These are phyloP conservation scores for Stephanodiscus minutulus DNA, from an alignment of 108 stramenopile genomes.

Conservation along the genomic window DNA sequence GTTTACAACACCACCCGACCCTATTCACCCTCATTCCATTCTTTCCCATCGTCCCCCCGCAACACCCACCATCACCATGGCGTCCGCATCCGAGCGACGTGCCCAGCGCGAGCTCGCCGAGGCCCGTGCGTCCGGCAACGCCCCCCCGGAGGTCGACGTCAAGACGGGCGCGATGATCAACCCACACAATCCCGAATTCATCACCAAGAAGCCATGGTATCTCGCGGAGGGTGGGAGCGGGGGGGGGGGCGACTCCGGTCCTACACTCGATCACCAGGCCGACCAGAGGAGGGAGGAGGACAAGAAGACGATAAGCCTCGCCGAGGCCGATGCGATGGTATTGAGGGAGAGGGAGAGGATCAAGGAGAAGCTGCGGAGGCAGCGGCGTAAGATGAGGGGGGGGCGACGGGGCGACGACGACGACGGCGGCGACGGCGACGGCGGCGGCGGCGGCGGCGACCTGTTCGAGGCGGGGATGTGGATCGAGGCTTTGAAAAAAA, in stretches of 20 bases:
- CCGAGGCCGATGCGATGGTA: constrained; percentile 65
- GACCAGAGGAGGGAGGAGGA: constrained; percentile 53
- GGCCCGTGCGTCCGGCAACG: constrained; percentile 79
- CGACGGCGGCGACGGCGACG: neutral
- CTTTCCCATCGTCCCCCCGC: too few species aligned
- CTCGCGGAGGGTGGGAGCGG: constrained; percentile 71
- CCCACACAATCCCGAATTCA: constrained; percentile 99
- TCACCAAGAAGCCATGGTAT: constrained; percentile 98
- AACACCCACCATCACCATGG: constrained; percentile 11
- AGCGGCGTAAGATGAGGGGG: constrained; percentile 8
- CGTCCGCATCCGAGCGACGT: constrained; percentile 59
- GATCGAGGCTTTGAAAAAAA: constrained; percentile 88
- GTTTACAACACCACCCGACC: too few species aligned
- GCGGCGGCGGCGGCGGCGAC: constrained; percentile 22
- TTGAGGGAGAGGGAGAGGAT: constrained; percentile 57
- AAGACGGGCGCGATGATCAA: constrained; percentile 96
- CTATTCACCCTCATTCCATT: too few species aligned
- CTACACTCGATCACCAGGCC: constrained; percentile 92
- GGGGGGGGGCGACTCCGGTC: constrained; percentile 63
- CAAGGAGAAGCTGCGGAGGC: constrained; percentile 44
- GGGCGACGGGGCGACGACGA: neutral
- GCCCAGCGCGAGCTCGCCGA: constrained; percentile 67
- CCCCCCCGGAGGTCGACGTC: constrained; percentile 88
- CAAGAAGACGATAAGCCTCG: constrained; percentile 49
- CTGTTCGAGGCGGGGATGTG: constrained; percentile 76